Evolutionary conservation across 176 grass and related monocot species (phyloP), one percentile per base, ranked within the genome.

Genomic region (Neostapfia colusana): DNA sequence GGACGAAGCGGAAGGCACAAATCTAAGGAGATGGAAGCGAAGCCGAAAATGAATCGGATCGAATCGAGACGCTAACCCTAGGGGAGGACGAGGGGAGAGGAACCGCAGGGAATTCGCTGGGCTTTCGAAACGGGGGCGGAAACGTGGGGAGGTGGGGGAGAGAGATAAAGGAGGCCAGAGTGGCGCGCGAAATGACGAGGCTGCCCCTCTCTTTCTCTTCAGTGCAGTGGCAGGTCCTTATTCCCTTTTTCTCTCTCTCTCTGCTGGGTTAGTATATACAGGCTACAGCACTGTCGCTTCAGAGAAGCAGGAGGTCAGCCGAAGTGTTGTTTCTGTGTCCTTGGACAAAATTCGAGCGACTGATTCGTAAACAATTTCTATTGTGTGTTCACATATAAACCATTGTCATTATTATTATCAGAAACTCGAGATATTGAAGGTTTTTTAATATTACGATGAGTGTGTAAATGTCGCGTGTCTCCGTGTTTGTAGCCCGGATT

Each of bases 81-180:
- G 67, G 73, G 72, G 62, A 54, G 37, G 48, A 74, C 81, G 55
- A 80, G 70, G 81, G 86, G 76, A 80, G 86, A 79, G 80, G 82
- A 85, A 85, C 75, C 90, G 80, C 86, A 59, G 43, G 58, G 34
- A 85, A 48, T 65, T 89, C 90, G 83, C 63, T 88, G 81, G 81
- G 70, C 81, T 78, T 78, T 80, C 51, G 85, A 79, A 88, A 70
- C 56, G 73, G 83, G 82, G 25, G 84, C 68, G 73, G 69, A 68
- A 63, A 59, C 63, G 74, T 72, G 65, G 77, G 78, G 64, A 74
- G 34, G 63, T 76, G 43, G 71, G 70, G 78, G 46, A 81, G 59
- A 81, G 44, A 82, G 44, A 84, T 63, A 89, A 73, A 65, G 20
- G 49, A 16, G 6, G 38, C 20, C 13, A 21, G 16, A 7, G n/a